phyloP scores from a whole-genome alignment of 805 yeast genomes.

The Zygosaccharomyces kombuchaensis region DNA sequence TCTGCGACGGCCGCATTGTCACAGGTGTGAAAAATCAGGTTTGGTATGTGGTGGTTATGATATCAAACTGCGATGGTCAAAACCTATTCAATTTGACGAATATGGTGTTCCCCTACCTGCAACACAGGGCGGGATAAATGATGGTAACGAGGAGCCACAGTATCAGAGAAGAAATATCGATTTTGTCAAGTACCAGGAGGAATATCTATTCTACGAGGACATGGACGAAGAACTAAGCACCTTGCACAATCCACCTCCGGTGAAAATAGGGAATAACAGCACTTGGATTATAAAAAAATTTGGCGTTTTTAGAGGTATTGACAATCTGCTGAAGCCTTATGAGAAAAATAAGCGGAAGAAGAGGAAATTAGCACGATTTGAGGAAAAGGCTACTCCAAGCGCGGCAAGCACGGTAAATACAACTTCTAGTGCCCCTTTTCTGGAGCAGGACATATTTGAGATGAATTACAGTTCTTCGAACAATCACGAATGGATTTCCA shows the following conservation, averaged over 20 bases:
- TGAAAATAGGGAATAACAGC: constrained; percentile 38
- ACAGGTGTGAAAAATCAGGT: constrained; percentile 64
- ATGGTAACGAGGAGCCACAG: constrained; percentile 41
- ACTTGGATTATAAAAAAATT: constrained; percentile 71
- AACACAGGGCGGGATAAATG: constrained; percentile 11
- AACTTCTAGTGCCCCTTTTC: constrained; percentile 3
- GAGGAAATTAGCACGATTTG: constrained; percentile 1
- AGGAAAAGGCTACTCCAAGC: neutral
- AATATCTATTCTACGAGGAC: constrained; percentile 72
- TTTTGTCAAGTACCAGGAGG: constrained; percentile 66
- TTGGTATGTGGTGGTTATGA: constrained; percentile 77
- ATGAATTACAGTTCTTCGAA: constrained; percentile 11
- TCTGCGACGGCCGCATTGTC: constrained; percentile 62
- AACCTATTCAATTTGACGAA: constrained; percentile 48
- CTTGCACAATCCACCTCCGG: constrained; percentile 45
- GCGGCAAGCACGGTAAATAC: neutral
- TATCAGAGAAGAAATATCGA: constrained; percentile 69
- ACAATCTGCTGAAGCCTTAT: constrained; percentile 25
- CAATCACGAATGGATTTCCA: constrained; percentile 66
- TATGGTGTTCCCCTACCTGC: constrained; percentile 35
- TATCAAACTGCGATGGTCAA: constrained; percentile 72
- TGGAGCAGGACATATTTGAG: constrained; percentile 4
- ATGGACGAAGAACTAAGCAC: constrained; percentile 62
- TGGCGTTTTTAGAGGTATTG: constrained; percentile 64
- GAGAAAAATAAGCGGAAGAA: constrained; percentile 8